Percentiles rank a stretch among this genome's conserved stretches.
Conservation (phyloP, 139 green algal species). For the Mesotaenium endlicherianum region DNA sequence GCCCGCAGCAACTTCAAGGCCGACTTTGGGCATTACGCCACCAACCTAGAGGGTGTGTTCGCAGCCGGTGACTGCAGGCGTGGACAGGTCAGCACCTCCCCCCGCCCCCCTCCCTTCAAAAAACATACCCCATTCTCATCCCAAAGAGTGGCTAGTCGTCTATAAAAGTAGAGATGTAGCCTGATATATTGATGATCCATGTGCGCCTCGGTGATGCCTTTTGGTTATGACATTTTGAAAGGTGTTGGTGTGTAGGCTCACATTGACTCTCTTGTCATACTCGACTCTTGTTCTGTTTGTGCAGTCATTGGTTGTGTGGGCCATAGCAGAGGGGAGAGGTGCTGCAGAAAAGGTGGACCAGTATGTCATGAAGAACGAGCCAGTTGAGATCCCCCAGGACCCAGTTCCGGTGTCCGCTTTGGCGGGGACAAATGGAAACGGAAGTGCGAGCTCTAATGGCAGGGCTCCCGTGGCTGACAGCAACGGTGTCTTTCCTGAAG, state of each 20-base stretch:
- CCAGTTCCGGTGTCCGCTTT: background rate
- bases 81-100: no score
- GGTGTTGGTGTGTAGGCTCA: no score
- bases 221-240: no score
- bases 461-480: background rate
- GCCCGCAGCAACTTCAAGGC: conserved; percentile 93
- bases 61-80: conserved; percentile 91
- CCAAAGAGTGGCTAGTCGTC: no score
- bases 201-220: no score
- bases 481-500: conserved; percentile 6
- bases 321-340: conserved; percentile 86
- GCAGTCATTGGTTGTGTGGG: conserved; percentile 73
- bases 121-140: no score
- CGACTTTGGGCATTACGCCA: conserved; percentile 83
- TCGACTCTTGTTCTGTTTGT: background rate
- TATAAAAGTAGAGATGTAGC: no score
- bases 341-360: conserved; percentile 71
- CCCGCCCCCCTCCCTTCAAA: no score
- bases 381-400: background rate
- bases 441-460: conserved; percentile 19
- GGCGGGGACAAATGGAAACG: background rate
- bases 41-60: conserved; percentile 86
- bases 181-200: no score
- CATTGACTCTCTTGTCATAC: no score
- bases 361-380: conserved; percentile 61